Evolutionary conservation across 139 green algal genomes (phyloP), one percentile per base, ranked within the genome.

Genomic region (Chlorella sp.): DNA sequence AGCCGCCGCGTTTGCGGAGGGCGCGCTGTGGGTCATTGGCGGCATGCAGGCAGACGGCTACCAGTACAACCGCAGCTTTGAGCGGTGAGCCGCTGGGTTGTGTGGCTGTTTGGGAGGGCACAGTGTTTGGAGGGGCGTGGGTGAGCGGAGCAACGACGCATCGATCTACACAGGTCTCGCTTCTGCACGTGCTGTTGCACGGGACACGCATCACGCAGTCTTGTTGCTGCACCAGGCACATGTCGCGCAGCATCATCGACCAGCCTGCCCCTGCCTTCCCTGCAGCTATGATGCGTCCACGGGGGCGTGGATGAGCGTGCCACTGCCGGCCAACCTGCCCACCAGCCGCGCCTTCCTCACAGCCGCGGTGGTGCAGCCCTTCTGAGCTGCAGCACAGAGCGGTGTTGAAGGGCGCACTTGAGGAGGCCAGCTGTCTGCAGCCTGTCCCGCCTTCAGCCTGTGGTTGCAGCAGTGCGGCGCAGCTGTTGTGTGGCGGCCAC

Each of bases 301-400:
- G 30, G n/a, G 77, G 46, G 38, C 34, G 8, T 90, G 87, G 87
- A 40, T 75, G 22, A 73, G 40, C 6, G 43, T 89, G 62, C 32
- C 81, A 14, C 54, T 68, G 38, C 84, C 87, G 7, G 26, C 43
- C 5, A 14, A n/a, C 6, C 44, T 80, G 14, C 40, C 79, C 16
- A 69, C 70, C 22, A 76, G 83, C 40, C 80, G 87, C 60, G 84
- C 87, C 32, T 90, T 90, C 74, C 40, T 87, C 48, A 69, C 84
- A 11, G 74, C 80, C 40, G 83, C 74, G 68, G 87, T 90, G 17
- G 74, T 90, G 67, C 60, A 60, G 51, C 51, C 51, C 51, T 60
- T 60, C 51, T 60, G 51, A 60, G 46, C 8, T 7, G 46, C 8
- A 11, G 8, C 7, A 11, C 46, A 54, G n/a, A n/a, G n/a, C n/a